Evolutionary conservation across 148 eudicot species (phyloP).

Genomic region (Cornus florida): DNA sequence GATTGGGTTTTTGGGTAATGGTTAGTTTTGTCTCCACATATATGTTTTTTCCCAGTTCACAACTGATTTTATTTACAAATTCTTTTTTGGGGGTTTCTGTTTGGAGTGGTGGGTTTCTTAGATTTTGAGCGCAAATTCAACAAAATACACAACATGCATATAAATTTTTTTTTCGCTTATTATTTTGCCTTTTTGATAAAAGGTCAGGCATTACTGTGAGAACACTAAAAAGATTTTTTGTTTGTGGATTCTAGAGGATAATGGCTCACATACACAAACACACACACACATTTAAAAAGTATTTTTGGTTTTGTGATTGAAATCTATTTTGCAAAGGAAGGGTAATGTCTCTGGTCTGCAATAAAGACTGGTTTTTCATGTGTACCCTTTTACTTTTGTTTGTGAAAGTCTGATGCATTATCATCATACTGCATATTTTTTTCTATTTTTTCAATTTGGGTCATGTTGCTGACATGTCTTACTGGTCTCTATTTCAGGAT

Average conservation of each 20-base stretch:
- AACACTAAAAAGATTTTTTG: too few species aligned
- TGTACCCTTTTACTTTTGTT: constrained; percentile 30
- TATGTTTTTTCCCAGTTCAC: constrained; percentile 20
- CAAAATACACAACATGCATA: not conserved
- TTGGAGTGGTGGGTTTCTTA: not conserved
- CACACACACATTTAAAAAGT: not conserved
- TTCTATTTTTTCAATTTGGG: constrained; percentile 8
- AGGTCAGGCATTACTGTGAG: too few species aligned
- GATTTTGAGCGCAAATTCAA: not conserved
- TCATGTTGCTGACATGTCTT: constrained; percentile 30
- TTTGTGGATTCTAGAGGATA: too few species aligned
- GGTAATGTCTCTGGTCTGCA: constrained; percentile 25
- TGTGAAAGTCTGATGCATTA: constrained; percentile 27
- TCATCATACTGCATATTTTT: constrained; percentile 5
- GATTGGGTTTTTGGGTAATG: constrained; percentile 31
- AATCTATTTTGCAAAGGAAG: constrained; percentile 22
- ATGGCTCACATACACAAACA: too few species aligned
- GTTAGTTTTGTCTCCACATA: constrained; percentile 34
- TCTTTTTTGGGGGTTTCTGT: constrained; percentile 5
- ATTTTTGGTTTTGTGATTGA: constrained; percentile 26
- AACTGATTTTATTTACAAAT: not conserved
- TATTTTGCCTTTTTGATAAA: not conserved
- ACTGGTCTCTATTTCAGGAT: constrained; percentile 21
- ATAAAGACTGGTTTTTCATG: constrained; percentile 14
- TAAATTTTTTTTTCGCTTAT: not conserved